Percentiles rank a stretch among this genome's conserved stretches.
Evolutionary conservation across 2,329 filamentous ascomycete genomes (phyloP).

Genomic region (Nigrospora osmanthi): DNA sequence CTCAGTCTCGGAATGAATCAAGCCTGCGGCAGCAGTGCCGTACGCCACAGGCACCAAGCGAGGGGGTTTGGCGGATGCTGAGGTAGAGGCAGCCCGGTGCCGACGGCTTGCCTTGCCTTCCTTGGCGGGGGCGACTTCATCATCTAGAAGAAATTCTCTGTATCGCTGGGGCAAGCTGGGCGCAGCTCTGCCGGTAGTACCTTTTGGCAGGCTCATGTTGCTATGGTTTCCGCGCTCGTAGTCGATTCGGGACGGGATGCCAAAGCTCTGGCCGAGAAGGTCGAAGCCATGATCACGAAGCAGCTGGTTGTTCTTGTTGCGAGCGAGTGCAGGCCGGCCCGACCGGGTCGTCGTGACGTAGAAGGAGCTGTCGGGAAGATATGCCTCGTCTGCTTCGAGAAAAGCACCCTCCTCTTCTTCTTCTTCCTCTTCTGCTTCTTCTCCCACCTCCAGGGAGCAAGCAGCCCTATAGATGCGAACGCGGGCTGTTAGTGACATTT

Average conservation of each 20-base stretch:
- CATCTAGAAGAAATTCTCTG: too few species aligned
- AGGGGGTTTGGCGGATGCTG: too few species aligned
- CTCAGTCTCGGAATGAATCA: too few species aligned
- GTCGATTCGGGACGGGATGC: slow-evolving; percentile 14
- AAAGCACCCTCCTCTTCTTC: too few species aligned
- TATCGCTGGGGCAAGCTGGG: too few species aligned
- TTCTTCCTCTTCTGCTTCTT: too few species aligned
- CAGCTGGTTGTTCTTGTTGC: slow-evolving; percentile 13
- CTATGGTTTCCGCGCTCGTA: slow-evolving; percentile 7
- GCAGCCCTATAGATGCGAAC: neutral
- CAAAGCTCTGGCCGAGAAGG: slow-evolving; percentile 14
- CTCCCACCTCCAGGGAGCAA: neutral
- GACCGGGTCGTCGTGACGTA: slow-evolving; percentile 15
- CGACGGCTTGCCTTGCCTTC: too few species aligned
- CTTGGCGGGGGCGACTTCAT: too few species aligned
- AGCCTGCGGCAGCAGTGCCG: too few species aligned
- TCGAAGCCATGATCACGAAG: slow-evolving; percentile 16
- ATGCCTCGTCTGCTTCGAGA: neutral
- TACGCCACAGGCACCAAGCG: too few species aligned
- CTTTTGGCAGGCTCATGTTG: neutral
- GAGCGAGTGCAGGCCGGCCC: slow-evolving; percentile 15
- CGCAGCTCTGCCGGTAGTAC: too few species aligned
- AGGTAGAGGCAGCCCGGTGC: too few species aligned
- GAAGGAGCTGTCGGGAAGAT: slow-evolving; percentile 9
- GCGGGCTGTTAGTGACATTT: neutral